These are phyloP conservation scores for Chenopodium album DNA, from an alignment of 148 eudicot genomes.

Conservation along the genomic window DNA sequence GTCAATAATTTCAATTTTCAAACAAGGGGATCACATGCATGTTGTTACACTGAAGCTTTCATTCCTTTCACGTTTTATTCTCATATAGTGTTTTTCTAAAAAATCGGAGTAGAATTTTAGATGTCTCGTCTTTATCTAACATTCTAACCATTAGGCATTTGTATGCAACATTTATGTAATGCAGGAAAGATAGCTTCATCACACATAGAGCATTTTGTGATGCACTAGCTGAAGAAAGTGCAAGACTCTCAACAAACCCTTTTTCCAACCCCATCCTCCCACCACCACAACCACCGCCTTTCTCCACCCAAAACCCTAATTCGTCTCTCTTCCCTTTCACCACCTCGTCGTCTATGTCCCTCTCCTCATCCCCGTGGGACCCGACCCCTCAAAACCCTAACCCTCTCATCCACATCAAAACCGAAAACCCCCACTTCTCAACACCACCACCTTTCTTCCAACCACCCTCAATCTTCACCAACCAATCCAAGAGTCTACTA, in stretches of 20 bases:
- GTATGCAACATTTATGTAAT: conserved; percentile 8
- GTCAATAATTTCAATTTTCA: background rate
- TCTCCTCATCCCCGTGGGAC: conserved; percentile 28
- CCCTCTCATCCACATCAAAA: conserved; percentile 29
- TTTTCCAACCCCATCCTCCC: conserved; percentile 32
- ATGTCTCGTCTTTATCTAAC: background rate
- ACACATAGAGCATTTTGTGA: conserved; percentile 89
- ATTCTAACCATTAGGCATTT: conserved; percentile 2
- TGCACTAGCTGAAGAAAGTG: conserved; percentile 83
- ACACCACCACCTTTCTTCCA: conserved; percentile 30
- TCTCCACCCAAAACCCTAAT: conserved; percentile 17
- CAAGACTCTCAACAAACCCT: conserved; percentile 53
- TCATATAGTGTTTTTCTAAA: background rate
- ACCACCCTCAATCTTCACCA: conserved; percentile 22
- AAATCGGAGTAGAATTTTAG: background rate
- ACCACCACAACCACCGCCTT: conserved; percentile 27
- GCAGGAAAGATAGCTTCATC: conserved; percentile 80
- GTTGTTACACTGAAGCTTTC: background rate
- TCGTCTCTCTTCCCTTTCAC: conserved; percentile 31
- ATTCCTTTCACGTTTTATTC: background rate
- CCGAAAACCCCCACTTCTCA: conserved; percentile 29
- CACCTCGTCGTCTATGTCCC: conserved; percentile 22
- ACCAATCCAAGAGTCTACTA: conserved; percentile 21
- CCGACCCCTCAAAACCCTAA: conserved; percentile 29
- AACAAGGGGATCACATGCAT: background rate